Percentiles rank a stretch among this genome's conserved stretches.
Evolutionary conservation across 257 asterid species (phyloP).

Genomic region (Cruciata laevipes): DNA sequence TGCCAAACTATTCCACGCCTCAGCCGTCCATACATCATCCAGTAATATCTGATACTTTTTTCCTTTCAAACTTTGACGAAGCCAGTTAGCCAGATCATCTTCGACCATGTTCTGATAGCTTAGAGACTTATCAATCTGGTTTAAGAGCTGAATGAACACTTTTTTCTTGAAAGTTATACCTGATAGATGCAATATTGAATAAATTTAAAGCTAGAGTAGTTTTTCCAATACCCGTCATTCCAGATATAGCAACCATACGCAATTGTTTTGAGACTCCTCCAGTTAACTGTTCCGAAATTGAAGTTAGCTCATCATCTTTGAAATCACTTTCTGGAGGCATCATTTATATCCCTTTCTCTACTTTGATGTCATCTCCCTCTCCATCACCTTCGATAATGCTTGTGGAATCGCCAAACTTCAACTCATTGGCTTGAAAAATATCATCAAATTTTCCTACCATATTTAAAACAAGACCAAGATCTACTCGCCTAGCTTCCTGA

Average conservation of each 20-base stretch:
- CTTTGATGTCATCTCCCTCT: not conserved
- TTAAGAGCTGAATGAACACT: not conserved
- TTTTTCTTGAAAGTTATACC: too few species aligned
- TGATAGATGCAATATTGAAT: too few species aligned
- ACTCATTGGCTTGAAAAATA: not conserved
- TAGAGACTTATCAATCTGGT: too few species aligned
- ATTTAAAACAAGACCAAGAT: not conserved
- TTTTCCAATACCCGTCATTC: slow-evolving; percentile 9
- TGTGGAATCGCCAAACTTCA: too few species aligned
- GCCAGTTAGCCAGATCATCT: not conserved
- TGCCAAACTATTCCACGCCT: not conserved
- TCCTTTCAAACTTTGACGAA: not conserved
- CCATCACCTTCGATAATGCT: not conserved
- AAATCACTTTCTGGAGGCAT: not conserved
- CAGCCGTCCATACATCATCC: not conserved
- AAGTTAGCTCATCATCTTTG: not conserved
- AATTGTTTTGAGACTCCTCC: not conserved
- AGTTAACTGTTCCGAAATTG: not conserved
- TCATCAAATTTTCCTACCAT: not conserved
- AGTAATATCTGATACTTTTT: not conserved
- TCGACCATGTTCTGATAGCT: not conserved
- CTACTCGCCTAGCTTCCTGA: not conserved
- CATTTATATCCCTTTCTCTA: not conserved
- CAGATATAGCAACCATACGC: not conserved
- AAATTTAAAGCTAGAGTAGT: slow-evolving; percentile 8